These are phyloP conservation scores for Erysimum pusillum DNA, from an alignment of 441 rosid species.

Conservation along the genomic window DNA sequence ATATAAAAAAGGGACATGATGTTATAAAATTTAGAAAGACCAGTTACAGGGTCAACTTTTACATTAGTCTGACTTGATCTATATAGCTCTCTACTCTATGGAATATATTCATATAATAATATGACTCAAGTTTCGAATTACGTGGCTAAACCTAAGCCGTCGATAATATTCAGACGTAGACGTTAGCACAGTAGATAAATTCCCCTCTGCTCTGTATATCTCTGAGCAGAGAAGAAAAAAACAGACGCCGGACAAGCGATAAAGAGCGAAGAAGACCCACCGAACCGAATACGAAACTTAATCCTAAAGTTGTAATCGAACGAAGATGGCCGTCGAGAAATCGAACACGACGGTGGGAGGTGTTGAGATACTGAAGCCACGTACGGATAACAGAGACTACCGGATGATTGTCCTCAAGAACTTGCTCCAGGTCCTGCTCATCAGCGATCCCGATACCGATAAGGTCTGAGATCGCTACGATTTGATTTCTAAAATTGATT, in stretches of 20 bases:
- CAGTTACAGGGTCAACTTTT: background rate
- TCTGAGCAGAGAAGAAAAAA: background rate
- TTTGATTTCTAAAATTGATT: background rate
- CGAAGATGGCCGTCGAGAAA: slow-evolving; percentile 60
- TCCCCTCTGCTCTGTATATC: background rate
- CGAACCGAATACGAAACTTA: slow-evolving; percentile 26
- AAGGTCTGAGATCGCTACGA: slow-evolving; percentile 57
- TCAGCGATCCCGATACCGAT: slow-evolving; percentile 90
- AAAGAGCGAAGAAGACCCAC: slow-evolving; percentile 21
- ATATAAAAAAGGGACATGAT: background rate
- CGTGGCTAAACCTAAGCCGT: background rate
- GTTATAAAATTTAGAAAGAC: background rate
- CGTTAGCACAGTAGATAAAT: slow-evolving; percentile 21
- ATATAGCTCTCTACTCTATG: background rate
- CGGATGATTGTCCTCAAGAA: slow-evolving; percentile 71
- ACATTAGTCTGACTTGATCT: background rate
- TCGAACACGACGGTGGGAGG: slow-evolving; percentile 48
- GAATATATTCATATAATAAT: background rate
- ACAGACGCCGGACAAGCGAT: slow-evolving; percentile 4
- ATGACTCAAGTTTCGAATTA: background rate
- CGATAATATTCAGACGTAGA: slow-evolving; percentile 9
- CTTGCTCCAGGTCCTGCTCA: slow-evolving; percentile 75
- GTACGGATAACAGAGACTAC: slow-evolving; percentile 79
- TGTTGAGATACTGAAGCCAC: slow-evolving; percentile 72
- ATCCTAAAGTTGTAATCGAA: background rate